These are phyloP conservation scores for Hypoxylon sp. DNA, from an alignment of 2,329 filamentous ascomycete species.

Conservation along the genomic window DNA sequence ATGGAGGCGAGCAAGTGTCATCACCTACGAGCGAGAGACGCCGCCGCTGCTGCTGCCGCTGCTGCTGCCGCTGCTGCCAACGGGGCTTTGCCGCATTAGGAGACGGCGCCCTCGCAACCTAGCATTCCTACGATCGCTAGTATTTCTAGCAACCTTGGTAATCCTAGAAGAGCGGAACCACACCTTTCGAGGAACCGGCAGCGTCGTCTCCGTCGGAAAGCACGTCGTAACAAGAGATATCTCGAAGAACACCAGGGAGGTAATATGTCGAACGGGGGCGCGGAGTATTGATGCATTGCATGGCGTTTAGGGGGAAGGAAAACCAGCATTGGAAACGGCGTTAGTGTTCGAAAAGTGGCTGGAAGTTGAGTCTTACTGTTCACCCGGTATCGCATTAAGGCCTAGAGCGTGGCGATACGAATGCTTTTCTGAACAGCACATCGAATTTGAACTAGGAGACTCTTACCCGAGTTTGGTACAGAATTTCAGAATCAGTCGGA, in stretches of 20 bases:
- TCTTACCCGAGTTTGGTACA: neutral
- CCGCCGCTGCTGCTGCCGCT: slow-evolving; percentile 12
- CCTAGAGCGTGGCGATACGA: neutral
- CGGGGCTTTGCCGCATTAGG: slow-evolving; percentile 39
- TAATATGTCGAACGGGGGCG: neutral
- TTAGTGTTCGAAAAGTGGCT: neutral
- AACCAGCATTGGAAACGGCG: slow-evolving; percentile 24
- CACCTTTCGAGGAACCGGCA: neutral
- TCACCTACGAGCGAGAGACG: slow-evolving; percentile 34
- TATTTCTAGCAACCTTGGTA: neutral
- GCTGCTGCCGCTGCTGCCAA: slow-evolving; percentile 18
- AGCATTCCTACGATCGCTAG: slow-evolving; percentile 9
- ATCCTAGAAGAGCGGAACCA: neutral
- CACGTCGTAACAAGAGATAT: neutral
- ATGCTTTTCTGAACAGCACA: neutral
- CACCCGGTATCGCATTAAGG: neutral
- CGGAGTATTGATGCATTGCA: slow-evolving; percentile 23
- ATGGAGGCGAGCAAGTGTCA: slow-evolving; percentile 33
- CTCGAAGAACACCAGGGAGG: neutral
- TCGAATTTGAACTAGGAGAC: neutral
- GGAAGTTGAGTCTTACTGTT: neutral
- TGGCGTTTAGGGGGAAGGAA: slow-evolving; percentile 25
- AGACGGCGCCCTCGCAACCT: slow-evolving; percentile 1
- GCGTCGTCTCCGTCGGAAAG: neutral
- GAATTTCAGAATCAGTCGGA: neutral